phyloP scores from a whole-genome alignment of 495 filamentous ascomycete species.

The Podospora pseudocomata region DNA sequence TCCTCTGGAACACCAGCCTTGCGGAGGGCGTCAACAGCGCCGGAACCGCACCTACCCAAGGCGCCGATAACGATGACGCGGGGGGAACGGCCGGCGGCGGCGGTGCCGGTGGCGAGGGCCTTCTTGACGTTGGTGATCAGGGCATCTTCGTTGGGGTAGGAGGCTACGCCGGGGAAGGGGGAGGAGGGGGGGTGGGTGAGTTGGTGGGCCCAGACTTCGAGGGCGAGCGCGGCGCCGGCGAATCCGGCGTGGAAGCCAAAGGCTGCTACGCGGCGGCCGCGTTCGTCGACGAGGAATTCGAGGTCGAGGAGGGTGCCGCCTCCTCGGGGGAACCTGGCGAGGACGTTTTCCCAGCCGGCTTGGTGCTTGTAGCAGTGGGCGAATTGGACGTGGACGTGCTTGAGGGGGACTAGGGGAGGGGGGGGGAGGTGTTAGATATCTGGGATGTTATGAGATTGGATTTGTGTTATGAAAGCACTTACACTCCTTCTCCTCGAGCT shows the following conservation, averaged over 20 bases:
- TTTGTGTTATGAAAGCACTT: constrained; percentile 22
- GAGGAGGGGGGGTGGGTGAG: constrained; percentile 62
- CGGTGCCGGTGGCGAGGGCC: constrained; percentile 66
- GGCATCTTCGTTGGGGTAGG: constrained; percentile 72
- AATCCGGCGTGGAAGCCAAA: constrained; percentile 76
- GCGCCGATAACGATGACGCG: constrained; percentile 61
- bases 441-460: neutral
- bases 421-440: neutral
- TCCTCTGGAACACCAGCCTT: constrained; percentile 70
- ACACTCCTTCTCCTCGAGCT: constrained; percentile 82
- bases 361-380: constrained; percentile 77
- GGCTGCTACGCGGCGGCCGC: constrained; percentile 71
- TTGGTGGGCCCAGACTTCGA: constrained; percentile 90
- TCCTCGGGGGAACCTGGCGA: constrained; percentile 76
- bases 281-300: constrained; percentile 82
- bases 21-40: constrained; percentile 75
- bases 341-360: constrained; percentile 75
- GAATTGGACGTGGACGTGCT: constrained; percentile 84
- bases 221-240: constrained; percentile 74
- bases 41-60: constrained; percentile 80
- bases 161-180: constrained; percentile 62
- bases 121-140: constrained; percentile 72
- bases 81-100: constrained; percentile 54
- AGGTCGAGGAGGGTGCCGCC: constrained; percentile 83
- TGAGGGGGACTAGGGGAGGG: constrained; percentile 59